Conservation (phyloP, 176 grass and related monocot genomes). For the Typha latifolia region DNA sequence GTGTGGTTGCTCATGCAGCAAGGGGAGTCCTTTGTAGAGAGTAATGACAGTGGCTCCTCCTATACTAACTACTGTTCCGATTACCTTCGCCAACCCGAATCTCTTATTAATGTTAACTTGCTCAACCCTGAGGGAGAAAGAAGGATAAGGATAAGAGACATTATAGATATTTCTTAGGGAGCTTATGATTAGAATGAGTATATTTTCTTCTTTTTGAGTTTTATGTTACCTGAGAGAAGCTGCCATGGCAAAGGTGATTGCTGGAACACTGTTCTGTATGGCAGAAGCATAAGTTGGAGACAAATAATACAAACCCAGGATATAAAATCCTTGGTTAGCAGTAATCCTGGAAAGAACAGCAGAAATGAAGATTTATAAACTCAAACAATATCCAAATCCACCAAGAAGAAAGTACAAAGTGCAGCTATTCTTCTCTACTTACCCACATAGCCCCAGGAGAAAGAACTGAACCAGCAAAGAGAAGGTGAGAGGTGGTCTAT, state of each 20-base stretch:
- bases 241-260: slow-evolving; percentile 76
- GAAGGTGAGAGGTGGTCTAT: slow-evolving; percentile 75
- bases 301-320: slow-evolving; percentile 74
- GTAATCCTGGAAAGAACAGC: slow-evolving; percentile 46
- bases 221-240: slow-evolving; percentile 43
- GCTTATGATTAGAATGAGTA: neutral
- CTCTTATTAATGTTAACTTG: slow-evolving; percentile 50
- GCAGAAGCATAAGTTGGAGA: slow-evolving; percentile 94
- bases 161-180: too few relatives aligned
- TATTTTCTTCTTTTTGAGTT: neutral
- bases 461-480: slow-evolving; percentile 82
- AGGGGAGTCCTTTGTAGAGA: slow-evolving; percentile 79
- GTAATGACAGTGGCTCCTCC: slow-evolving; percentile 80
- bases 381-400: neutral
- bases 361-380: slow-evolving; percentile 1
- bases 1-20: slow-evolving; percentile 37
- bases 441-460: slow-evolving; percentile 75
- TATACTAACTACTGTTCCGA: slow-evolving; percentile 82
- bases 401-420: neutral
- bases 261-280: slow-evolving; percentile 84
- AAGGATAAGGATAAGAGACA: neutral
- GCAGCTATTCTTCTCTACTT: slow-evolving; percentile 11
- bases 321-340: slow-evolving; percentile 96
- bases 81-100: slow-evolving; percentile 69
- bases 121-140: slow-evolving; percentile 43